These are phyloP conservation scores for Pisolithus marmoratus DNA, from an alignment of 768 basidiomycete species.

Conservation along the genomic window DNA sequence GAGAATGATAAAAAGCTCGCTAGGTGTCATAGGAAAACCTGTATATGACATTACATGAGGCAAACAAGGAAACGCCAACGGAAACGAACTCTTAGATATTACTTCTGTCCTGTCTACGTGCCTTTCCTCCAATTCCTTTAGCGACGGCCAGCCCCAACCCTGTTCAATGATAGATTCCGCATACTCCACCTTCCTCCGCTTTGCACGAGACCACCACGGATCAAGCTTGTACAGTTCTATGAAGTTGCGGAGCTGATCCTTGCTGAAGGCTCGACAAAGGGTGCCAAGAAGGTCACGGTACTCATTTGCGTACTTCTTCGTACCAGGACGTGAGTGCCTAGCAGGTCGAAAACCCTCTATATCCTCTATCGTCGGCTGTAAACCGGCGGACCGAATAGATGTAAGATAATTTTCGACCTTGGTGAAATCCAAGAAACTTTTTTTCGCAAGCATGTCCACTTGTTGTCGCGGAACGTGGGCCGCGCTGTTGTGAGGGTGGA, in stretches of 20 bases:
- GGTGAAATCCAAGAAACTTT: slow-evolving; percentile 35
- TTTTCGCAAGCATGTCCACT: not conserved
- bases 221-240: slow-evolving; percentile 42
- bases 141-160: slow-evolving; percentile 65
- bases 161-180: slow-evolving; percentile 55
- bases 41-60: slow-evolving; percentile 1
- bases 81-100: slow-evolving; percentile 38
- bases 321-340: slow-evolving; percentile 33
- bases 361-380: slow-evolving; percentile 52
- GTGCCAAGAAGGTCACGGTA: slow-evolving; percentile 50
- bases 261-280: slow-evolving; percentile 59
- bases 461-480: not conserved
- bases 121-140: slow-evolving; percentile 45
- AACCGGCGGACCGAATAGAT: slow-evolving; percentile 40
- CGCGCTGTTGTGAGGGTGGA: not conserved
- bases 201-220: slow-evolving; percentile 26
- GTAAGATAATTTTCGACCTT: slow-evolving; percentile 54
- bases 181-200: slow-evolving; percentile 34
- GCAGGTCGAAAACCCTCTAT: slow-evolving; percentile 52
- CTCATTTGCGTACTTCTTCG: slow-evolving; percentile 42
- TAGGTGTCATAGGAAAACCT: slow-evolving; percentile 55
- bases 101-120: slow-evolving; percentile 47
- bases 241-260: slow-evolving; percentile 53
- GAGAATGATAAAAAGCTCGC: slow-evolving; percentile 63
- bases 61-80: slow-evolving; percentile 1